phyloP scores from a whole-genome alignment of 2,329 filamentous ascomycete species.

The Epichloe hybrida region DNA sequence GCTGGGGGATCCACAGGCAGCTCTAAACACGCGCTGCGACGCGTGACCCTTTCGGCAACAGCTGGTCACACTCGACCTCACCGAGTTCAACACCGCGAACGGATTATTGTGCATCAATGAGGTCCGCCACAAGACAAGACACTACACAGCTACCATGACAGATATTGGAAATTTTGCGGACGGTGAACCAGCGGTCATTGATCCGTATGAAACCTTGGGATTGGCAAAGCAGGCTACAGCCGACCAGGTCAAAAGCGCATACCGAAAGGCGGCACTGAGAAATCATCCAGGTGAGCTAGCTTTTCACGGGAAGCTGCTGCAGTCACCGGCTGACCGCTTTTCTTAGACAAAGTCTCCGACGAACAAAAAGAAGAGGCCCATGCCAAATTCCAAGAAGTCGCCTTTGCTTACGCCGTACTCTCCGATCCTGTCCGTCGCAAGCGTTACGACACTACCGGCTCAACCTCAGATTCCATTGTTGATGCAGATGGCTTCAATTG shows the following conservation, averaged over 20 bases:
- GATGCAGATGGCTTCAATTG: conserved; percentile 78
- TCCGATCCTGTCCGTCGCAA: conserved; percentile 68
- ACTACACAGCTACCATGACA: conserved; percentile 23
- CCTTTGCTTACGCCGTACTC: conserved; percentile 87
- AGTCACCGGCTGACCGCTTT: not conserved
- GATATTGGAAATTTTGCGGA: conserved; percentile 38
- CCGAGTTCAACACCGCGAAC: not conserved
- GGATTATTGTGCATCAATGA: not conserved
- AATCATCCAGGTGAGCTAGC: conserved; percentile 60
- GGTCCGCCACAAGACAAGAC: not conserved
- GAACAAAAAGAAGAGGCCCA: conserved; percentile 61
- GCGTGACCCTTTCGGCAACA: conserved; percentile 8
- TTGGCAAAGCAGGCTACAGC: conserved; percentile 57
- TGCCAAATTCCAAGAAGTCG: conserved; percentile 73
- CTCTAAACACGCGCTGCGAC: conserved; percentile 6
- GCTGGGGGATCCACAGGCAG: not conserved
- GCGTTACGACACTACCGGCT: conserved; percentile 83
- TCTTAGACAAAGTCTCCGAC: conserved; percentile 59
- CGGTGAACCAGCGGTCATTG: conserved; percentile 46
- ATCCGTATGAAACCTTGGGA: conserved; percentile 70
- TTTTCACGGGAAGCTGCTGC: not conserved
- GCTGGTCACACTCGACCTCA: not conserved
- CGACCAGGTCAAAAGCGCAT: conserved; percentile 77
- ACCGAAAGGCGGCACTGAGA: conserved; percentile 79
- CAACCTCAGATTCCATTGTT: conserved; percentile 68